Evolutionary conservation across 108 stramenopile species (phyloP).

Genomic region (Seminavis robusta): DNA sequence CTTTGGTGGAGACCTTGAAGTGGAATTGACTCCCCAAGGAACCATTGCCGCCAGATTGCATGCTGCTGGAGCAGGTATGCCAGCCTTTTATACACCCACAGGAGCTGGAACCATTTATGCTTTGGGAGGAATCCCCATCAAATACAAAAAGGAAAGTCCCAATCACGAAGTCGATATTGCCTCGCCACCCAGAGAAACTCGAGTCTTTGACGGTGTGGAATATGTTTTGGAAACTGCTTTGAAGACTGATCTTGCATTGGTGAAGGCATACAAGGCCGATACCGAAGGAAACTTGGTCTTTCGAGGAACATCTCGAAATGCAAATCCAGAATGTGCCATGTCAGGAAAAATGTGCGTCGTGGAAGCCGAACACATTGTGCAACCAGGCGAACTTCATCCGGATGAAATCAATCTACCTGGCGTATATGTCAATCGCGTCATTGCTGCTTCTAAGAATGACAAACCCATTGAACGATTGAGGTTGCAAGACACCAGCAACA

Average conservation of each 20-base stretch:
- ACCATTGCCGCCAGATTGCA: slow-evolving; percentile 83
- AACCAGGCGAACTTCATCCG: slow-evolving; percentile 82
- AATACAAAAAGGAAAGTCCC: slow-evolving; percentile 63
- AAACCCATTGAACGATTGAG: slow-evolving; percentile 88
- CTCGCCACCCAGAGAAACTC: slow-evolving; percentile 52
- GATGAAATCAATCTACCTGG: slow-evolving; percentile 88
- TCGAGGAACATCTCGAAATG: slow-evolving; percentile 83
- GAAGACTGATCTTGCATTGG: slow-evolving; percentile 70
- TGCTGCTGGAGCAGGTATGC: slow-evolving; percentile 85
- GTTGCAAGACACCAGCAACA: slow-evolving; percentile 22
- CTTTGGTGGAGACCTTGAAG: slow-evolving; percentile 81
- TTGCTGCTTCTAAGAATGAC: slow-evolving; percentile 70
- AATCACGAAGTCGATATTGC: slow-evolving; percentile 37
- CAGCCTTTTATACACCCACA: slow-evolving; percentile 91
- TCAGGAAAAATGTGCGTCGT: slow-evolving; percentile 82
- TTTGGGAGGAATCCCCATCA: slow-evolving; percentile 88
- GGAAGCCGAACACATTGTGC: slow-evolving; percentile 90
- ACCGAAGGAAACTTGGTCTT: slow-evolving; percentile 92
- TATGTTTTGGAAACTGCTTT: slow-evolving; percentile 91
- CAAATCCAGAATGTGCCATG: slow-evolving; percentile 90
- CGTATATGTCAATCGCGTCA: slow-evolving; percentile 85
- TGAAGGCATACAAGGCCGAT: slow-evolving; percentile 89
- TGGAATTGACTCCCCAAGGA: slow-evolving; percentile 89
- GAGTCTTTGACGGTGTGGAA: slow-evolving; percentile 77
- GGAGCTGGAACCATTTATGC: slow-evolving; percentile 89